Percentiles rank a stretch among this genome's conserved stretches.
Conservation (phyloP, 257 asterid species). For the Striga asiatica region DNA sequence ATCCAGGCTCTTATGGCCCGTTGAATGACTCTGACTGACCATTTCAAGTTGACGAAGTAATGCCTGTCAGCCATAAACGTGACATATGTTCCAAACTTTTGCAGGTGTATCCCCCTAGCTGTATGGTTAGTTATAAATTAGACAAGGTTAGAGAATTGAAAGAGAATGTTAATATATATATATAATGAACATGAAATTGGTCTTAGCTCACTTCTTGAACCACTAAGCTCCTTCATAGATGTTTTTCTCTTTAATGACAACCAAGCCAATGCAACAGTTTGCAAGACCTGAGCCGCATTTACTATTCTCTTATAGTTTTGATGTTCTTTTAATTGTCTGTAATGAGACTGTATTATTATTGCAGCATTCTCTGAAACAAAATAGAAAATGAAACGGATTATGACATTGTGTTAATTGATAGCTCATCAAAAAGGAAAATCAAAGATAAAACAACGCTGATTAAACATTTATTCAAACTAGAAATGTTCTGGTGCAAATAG, state of each 20-base stretch:
- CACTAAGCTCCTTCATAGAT: constrained; percentile 17
- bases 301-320: constrained; percentile 37
- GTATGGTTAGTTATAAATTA: constrained; percentile 24
- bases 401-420: constrained; percentile 1
- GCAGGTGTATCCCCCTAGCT: constrained; percentile 34
- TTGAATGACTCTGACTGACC: constrained; percentile 43
- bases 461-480: constrained; percentile 2
- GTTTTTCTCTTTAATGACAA: constrained; percentile 35
- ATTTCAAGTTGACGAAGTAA: constrained; percentile 42
- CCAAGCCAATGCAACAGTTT: constrained; percentile 55
- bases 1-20: constrained; percentile 48
- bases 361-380: constrained; percentile 77
- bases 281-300: constrained; percentile 49
- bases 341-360: constrained; percentile 65
- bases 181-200: constrained; percentile 26
- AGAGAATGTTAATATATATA: not conserved
- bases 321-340: constrained; percentile 37
- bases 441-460: not conserved
- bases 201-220: constrained; percentile 23
- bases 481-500: no score
- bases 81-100: constrained; percentile 22
- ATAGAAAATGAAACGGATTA: constrained; percentile 14
- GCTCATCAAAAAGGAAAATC: not conserved
- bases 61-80: constrained; percentile 45
- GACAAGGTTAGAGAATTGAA: constrained; percentile 10